A percentile compares a stretch with the other conserved stretches of the same genome.
phyloP scores from a whole-genome alignment of 2,329 filamentous ascomycete species.

The Clarireedia sp. region DNA sequence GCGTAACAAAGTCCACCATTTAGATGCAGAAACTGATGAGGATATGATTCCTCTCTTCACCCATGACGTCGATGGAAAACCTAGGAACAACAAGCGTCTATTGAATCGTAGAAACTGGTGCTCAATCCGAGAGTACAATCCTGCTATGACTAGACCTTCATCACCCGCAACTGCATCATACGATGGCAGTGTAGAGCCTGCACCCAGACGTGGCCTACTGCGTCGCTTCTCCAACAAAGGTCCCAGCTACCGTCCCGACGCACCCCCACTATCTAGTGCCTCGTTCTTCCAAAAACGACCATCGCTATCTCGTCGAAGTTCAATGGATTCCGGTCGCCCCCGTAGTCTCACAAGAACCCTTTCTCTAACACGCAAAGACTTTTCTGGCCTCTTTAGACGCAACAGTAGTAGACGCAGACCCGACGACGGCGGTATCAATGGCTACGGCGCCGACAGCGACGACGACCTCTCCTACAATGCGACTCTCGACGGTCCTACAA shows the following conservation, averaged over 20 bases:
- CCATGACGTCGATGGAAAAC: conserved; percentile 80
- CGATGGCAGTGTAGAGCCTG: conserved; percentile 35
- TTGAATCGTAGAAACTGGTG: conserved; percentile 94
- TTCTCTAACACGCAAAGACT: conserved; percentile 50
- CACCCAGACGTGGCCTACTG: conserved; percentile 22
- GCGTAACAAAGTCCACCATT: conserved; percentile 73
- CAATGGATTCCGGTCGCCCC: conserved; percentile 33
- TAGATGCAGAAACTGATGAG: conserved; percentile 76
- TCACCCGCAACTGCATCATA: conserved; percentile 44
- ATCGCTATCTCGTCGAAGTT: conserved; percentile 32
- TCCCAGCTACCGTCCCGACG: conserved; percentile 26
- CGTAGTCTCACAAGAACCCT: conserved; percentile 44
- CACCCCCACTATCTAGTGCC: conserved; percentile 23
- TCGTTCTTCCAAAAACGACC: conserved; percentile 37
- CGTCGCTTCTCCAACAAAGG: conserved; percentile 28
- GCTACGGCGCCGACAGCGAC: conserved; percentile 40
- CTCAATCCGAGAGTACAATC: conserved; percentile 76
- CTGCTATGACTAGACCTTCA: conserved; percentile 64
- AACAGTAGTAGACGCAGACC: conserved; percentile 37
- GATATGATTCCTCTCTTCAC: conserved; percentile 92
- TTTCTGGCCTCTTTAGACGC: conserved; percentile 39
- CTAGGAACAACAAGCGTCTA: conserved; percentile 83
- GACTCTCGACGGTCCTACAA: conserved; percentile 5
- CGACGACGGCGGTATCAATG: conserved; percentile 47
- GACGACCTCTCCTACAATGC: conserved; percentile 29